Evolutionary conservation across 176 grass and related monocot genomes (phyloP).

Genomic region (Paspalum vaginatum): DNA sequence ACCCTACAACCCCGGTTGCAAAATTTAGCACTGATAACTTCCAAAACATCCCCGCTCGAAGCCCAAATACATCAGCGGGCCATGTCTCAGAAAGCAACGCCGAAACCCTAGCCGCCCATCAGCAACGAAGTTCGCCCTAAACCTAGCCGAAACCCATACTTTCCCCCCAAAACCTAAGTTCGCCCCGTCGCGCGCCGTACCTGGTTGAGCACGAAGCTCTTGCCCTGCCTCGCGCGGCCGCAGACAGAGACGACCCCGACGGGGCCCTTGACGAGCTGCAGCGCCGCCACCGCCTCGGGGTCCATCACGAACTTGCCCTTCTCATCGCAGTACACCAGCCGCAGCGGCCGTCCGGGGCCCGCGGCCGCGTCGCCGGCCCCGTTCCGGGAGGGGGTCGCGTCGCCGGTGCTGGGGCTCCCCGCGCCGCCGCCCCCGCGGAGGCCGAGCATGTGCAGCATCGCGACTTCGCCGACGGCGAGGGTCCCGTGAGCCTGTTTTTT

Average conservation of each 20-base stretch:
- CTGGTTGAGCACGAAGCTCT: constrained; percentile 99
- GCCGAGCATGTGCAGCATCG: constrained; percentile 78
- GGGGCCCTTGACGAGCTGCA: constrained; percentile 91
- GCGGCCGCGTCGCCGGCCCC: constrained; percentile 21
- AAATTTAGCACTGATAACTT: not conserved
- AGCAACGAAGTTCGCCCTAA: too few species aligned
- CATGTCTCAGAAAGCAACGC: not conserved
- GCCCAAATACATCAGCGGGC: not conserved
- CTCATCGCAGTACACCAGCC: constrained; percentile 88
- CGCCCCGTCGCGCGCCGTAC: constrained; percentile 23
- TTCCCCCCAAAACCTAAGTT: not conserved
- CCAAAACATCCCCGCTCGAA: not conserved
- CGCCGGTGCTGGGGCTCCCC: constrained; percentile 18
- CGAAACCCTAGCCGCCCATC: constrained; percentile 35
- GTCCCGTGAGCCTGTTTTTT: not conserved
- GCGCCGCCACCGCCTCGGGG: constrained; percentile 76
- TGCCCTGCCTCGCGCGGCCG: constrained; percentile 92
- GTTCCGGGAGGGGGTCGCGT: constrained; percentile 25
- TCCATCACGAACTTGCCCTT: constrained; percentile 94
- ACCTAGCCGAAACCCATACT: not conserved
- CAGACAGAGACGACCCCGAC: constrained; percentile 92
- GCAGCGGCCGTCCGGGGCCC: constrained; percentile 63
- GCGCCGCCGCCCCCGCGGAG: constrained; percentile 51
- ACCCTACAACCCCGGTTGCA: not conserved
- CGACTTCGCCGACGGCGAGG: constrained; percentile 12